Evolutionary conservation across 768 basidiomycete genomes (phyloP).

Genomic region (Asterophora parasitica): DNA sequence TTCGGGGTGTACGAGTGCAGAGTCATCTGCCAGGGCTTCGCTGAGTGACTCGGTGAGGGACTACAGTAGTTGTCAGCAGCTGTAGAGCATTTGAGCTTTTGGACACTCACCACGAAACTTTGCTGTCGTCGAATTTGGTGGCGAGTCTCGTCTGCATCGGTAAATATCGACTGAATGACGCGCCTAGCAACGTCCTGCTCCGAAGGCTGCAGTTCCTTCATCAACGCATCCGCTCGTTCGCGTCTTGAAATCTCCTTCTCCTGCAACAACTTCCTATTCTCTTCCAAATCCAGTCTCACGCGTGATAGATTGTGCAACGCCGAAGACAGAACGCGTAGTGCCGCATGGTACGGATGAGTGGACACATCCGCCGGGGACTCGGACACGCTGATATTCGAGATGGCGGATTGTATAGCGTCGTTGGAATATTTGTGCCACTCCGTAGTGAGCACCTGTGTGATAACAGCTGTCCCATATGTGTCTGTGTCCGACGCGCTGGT

Average conservation of each 20-base stretch:
- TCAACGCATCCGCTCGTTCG: slow-evolving; percentile 46
- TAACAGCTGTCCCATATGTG: slow-evolving; percentile 26
- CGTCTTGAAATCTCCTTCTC: slow-evolving; percentile 58
- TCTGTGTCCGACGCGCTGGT: slow-evolving; percentile 32
- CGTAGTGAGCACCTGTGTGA: slow-evolving; percentile 53
- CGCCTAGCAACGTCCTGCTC: slow-evolving; percentile 66
- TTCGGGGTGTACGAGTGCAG: slow-evolving; percentile 31
- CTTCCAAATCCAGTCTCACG: slow-evolving; percentile 61
- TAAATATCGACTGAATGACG: slow-evolving; percentile 64
- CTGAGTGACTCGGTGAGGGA: slow-evolving; percentile 49
- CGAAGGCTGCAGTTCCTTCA: slow-evolving; percentile 52
- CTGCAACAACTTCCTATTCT: slow-evolving; percentile 41
- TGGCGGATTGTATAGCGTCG: slow-evolving; percentile 61
- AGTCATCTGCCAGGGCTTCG: slow-evolving; percentile 52
- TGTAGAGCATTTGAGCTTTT: not conserved
- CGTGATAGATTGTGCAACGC: slow-evolving; percentile 56
- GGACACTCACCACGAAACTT: slow-evolving; percentile 50
- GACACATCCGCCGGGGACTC: slow-evolving; percentile 44
- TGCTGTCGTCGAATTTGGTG: slow-evolving; percentile 52
- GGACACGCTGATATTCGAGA: slow-evolving; percentile 43
- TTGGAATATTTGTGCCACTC: slow-evolving; percentile 80
- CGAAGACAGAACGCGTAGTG: slow-evolving; percentile 65
- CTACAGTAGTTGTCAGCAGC: slow-evolving; percentile 24
- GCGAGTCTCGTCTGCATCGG: slow-evolving; percentile 40
- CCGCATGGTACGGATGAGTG: slow-evolving; percentile 58